phyloP scores from a whole-genome alignment of 2,329 filamentous ascomycete genomes.

The Cladosporium phlei region DNA sequence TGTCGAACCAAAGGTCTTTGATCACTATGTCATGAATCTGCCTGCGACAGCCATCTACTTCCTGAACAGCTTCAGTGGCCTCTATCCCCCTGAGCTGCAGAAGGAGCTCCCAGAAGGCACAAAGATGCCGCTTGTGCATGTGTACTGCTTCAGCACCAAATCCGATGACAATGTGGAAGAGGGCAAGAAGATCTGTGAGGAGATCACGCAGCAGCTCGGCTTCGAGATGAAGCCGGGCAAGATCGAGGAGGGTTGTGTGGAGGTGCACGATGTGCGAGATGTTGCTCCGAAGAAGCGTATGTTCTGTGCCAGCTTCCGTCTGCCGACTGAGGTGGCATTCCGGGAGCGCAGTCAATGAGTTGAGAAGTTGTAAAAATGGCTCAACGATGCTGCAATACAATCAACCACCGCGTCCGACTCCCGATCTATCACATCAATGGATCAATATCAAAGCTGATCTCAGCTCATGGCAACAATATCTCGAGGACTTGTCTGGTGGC shows the following conservation, averaged over 20 bases:
- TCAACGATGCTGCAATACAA: neutral
- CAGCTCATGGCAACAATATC: neutral
- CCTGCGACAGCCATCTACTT: constrained; percentile 87
- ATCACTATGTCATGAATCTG: constrained; percentile 98
- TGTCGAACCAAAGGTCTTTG: constrained; percentile 65
- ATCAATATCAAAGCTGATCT: neutral
- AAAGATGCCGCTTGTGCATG: constrained; percentile 75
- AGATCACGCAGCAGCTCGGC: constrained; percentile 59
- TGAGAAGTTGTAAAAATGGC: neutral
- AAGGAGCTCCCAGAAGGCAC: constrained; percentile 23
- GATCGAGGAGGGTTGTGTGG: constrained; percentile 48
- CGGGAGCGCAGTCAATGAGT: constrained; percentile 30
- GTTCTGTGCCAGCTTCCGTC: constrained; percentile 89
- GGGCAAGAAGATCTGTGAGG: constrained; percentile 57
- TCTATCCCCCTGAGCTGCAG: constrained; percentile 54
- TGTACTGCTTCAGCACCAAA: constrained; percentile 90
- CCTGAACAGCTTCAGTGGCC: constrained; percentile 67
- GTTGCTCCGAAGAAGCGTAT: constrained; percentile 93
- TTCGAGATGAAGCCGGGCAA: constrained; percentile 54
- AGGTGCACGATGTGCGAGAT: constrained; percentile 66
- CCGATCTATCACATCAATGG: neutral
- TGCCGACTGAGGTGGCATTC: constrained; percentile 81
- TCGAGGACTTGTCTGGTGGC: no score
- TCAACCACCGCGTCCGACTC: neutral
- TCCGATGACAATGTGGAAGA: constrained; percentile 65